Base-by-base conservation (phyloP, 148 eudicot species). In the Dysphania ambrosioides region DNA sequence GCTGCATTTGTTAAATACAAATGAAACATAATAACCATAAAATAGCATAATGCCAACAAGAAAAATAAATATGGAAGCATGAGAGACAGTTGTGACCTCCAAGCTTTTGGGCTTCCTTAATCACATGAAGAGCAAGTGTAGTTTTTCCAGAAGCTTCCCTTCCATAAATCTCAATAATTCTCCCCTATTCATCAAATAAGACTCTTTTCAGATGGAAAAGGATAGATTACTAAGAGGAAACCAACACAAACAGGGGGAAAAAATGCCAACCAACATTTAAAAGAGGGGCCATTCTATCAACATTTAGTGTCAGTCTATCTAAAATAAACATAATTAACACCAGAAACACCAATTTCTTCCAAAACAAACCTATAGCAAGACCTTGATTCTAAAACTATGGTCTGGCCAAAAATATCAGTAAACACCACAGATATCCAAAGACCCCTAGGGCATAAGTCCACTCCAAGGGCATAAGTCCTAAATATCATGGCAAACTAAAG, bases 141-240 rank as follows among this genome's bases (percentile, higher is more conserved):
- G 99, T 96, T 88, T 96, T 96, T 24, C 99, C 99, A 44, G 99
- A 96, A 70, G 97, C 94, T 83, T 96, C 99, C 81, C 85, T 90
- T 72, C 99, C 99, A 78, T 82, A 96, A 61, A 96, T 90, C 77
- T 96, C 99, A 66, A 96, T 90, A 51, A 96, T 90, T 81, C 99
- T 96, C 78, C 99, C 99, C 99, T 96, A 82, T 63, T 79, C 29
- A 42, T 62, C 38, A 27, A 26, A 24, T 44, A 57, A 23, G 57
- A 6, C 19, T 26, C 38, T 32, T 30, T 72, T 9, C 2, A 63
- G 23, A 12, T 49, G 16, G 9, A 64, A 44, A 34, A 64, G 67
- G 42, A 74, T 53, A 6, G n/a, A n/a, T n/a, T n/a, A n/a, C n/a
- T n/a, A n/a, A n/a, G n/a, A n/a, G n/a, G n/a, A n/a, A n/a, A n/a